Evolutionary conservation across 1,284 basidiomycete genomes (phyloP).

Genomic region (Ceratobasidium sp.): DNA sequence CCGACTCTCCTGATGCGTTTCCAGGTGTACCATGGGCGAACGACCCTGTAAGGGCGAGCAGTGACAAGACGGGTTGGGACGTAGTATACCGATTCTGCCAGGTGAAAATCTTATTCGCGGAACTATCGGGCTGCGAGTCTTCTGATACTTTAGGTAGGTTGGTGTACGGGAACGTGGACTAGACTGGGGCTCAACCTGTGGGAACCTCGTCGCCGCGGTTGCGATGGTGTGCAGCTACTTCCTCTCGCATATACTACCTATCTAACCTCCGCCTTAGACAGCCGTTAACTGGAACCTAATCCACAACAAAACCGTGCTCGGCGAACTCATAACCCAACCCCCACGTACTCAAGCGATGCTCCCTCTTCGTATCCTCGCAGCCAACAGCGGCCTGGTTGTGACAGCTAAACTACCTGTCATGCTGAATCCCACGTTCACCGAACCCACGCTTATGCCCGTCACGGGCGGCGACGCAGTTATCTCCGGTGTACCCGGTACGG

Average conservation of each 20-base stretch:
- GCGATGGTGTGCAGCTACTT: constrained; percentile 27
- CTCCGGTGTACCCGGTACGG: constrained; percentile 44
- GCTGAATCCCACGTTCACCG: constrained; percentile 12
- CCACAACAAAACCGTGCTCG: constrained; percentile 15
- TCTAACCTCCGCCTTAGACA: constrained; percentile 13
- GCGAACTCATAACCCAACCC: not conserved
- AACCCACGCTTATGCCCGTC: constrained; percentile 19
- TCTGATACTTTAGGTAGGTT: constrained; percentile 51
- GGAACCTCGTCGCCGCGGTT: constrained; percentile 41
- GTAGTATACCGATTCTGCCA: constrained; percentile 62
- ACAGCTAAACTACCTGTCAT: constrained; percentile 38
- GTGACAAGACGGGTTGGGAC: constrained; percentile 43
- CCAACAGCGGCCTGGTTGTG: constrained; percentile 45
- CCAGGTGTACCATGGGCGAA: constrained; percentile 46
- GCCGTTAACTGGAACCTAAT: constrained; percentile 42
- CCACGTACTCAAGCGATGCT: constrained; percentile 13
- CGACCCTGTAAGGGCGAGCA: constrained; percentile 25
- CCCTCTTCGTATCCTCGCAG: constrained; percentile 40
- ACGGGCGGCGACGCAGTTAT: constrained; percentile 44
- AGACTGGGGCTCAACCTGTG: constrained; percentile 78
- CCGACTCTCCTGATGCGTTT: constrained; percentile 24
- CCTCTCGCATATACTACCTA: not conserved
- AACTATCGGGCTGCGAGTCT: not conserved
- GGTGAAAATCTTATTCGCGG: constrained; percentile 14
- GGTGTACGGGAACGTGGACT: constrained; percentile 69